A percentile compares a stretch with the other conserved stretches of the same genome.
phyloP scores from a whole-genome alignment of 257 asterid species.

The Knoxia roxburghii region DNA sequence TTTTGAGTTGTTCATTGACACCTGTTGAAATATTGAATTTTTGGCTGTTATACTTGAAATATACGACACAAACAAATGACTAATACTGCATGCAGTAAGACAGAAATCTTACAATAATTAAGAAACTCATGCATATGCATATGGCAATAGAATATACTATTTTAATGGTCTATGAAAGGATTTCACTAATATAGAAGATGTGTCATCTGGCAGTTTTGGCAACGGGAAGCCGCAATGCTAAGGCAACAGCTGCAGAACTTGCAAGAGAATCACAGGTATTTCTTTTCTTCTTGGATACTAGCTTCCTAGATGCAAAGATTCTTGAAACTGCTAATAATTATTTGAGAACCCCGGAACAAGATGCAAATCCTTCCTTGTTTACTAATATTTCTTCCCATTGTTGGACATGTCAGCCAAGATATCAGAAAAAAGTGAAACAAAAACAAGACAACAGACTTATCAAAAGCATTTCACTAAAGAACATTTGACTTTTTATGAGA shows the following conservation, averaged over 20 bases:
- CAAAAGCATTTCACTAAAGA: neutral
- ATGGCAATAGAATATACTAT: no score
- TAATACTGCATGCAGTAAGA: neutral
- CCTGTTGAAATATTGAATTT: neutral
- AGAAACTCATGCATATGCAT: neutral
- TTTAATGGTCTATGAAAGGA: no score
- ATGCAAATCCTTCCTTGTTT: neutral
- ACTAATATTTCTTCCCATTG: neutral
- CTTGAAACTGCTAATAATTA: neutral
- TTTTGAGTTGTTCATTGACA: neutral
- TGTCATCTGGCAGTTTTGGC: constrained; percentile 55
- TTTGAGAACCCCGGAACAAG: neutral
- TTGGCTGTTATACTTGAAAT: neutral
- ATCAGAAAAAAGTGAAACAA: neutral
- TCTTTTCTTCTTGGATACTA: neutral
- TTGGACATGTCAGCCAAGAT: neutral
- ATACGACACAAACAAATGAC: neutral
- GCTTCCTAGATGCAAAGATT: neutral
- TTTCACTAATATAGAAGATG: constrained; percentile 14
- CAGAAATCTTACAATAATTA: neutral
- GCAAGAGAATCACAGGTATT: constrained; percentile 62
- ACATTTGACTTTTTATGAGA: no score
- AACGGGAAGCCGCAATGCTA: constrained; percentile 55
- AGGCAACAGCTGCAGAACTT: constrained; percentile 57
- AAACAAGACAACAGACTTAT: neutral